Conservation (phyloP, 495 filamentous ascomycete species). For the Neurospora sp. region DNA sequence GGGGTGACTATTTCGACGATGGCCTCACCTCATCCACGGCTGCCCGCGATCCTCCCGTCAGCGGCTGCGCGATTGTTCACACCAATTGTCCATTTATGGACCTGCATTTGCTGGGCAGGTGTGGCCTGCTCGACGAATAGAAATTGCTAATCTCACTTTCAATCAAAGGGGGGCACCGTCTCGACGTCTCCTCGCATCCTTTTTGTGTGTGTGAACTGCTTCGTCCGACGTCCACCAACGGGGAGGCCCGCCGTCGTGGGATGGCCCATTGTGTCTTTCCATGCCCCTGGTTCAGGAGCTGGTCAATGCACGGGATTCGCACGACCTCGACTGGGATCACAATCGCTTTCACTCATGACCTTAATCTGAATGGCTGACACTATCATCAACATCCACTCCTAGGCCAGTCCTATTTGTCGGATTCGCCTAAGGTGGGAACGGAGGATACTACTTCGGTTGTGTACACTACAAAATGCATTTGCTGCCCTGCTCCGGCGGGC, state of each 20-base stretch:
- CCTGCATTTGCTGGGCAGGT: conserved; percentile 1
- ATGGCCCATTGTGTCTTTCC: background rate
- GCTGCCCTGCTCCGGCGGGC: background rate
- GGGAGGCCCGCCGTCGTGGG: background rate
- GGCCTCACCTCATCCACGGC: background rate
- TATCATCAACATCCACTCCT: background rate
- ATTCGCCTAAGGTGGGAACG: background rate
- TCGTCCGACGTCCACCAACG: background rate
- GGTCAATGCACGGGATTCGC: background rate
- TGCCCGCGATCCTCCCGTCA: background rate
- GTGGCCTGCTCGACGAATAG: conserved; percentile 18
- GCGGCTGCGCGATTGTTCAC: background rate
- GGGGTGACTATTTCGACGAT: background rate
- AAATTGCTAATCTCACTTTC: conserved; percentile 27
- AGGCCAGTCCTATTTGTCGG: background rate
- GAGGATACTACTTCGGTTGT: background rate
- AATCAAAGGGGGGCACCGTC: conserved; percentile 14
- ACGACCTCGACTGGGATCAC: background rate
- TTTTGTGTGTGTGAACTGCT: background rate
- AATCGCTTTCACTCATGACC: background rate
- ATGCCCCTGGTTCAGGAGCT: background rate
- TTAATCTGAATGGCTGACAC: background rate
- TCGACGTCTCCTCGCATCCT: background rate
- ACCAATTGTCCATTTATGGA: background rate
- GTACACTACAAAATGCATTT: background rate